Conservation (phyloP, 1,284 basidiomycete genomes). For the Marasmius oreades region DNA sequence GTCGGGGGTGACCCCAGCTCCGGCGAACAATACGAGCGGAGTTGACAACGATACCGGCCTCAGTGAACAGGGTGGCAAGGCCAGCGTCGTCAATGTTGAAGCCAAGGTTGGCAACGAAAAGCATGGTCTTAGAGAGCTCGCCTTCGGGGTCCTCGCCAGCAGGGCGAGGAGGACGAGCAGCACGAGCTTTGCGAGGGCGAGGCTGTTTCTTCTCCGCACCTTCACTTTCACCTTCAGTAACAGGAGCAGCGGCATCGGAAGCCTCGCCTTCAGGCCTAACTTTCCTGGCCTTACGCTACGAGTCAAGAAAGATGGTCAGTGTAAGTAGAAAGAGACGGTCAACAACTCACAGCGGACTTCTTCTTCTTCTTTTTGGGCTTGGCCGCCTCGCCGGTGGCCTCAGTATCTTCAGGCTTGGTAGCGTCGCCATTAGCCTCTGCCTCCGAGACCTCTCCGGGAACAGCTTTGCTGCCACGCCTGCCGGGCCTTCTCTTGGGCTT, state of each 20-base stretch:
- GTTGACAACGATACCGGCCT: constrained; percentile 75
- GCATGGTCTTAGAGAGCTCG: constrained; percentile 78
- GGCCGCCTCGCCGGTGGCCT: constrained; percentile 49
- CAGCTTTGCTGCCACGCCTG: constrained; percentile 78
- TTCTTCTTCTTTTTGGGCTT: constrained; percentile 85
- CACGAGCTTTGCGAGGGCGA: constrained; percentile 59
- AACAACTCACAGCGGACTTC: constrained; percentile 52
- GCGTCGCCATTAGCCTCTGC: constrained; percentile 80
- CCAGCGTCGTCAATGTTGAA: constrained; percentile 85
- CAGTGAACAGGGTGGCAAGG: constrained; percentile 76
- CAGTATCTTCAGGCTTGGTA: constrained; percentile 46
- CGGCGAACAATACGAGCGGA: constrained; percentile 85
- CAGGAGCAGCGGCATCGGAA: constrained; percentile 29
- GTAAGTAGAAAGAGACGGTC: constrained; percentile 8
- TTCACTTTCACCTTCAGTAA: background rate
- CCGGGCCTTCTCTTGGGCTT: constrained; percentile 73
- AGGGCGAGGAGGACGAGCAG: constrained; percentile 56
- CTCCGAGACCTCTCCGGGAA: constrained; percentile 81
- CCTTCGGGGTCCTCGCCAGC: constrained; percentile 75
- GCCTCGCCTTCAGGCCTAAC: constrained; percentile 35
- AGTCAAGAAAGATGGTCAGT: constrained; percentile 16
- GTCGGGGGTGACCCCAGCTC: constrained; percentile 75
- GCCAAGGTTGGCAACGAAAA: constrained; percentile 94
- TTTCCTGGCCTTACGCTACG: constrained; percentile 60
- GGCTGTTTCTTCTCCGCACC: constrained; percentile 40